Conservation (phyloP, 1,284 basidiomycete species). For the Athelia sp. region DNA sequence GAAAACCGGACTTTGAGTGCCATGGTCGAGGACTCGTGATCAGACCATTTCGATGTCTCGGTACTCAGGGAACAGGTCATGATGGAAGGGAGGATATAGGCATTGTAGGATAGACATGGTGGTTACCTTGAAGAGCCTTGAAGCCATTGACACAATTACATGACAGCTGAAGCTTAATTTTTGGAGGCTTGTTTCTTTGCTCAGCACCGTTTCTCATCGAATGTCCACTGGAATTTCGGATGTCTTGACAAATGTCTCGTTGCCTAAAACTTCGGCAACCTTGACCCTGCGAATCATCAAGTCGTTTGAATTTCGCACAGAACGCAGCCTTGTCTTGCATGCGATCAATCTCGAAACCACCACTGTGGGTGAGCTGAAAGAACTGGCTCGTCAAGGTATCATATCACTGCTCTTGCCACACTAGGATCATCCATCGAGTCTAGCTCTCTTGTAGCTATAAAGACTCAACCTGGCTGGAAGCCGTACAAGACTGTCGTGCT, state of each 20-base stretch:
- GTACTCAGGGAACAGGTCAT: no score
- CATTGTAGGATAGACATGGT: no score
- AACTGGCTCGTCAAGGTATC: conserved; percentile 59
- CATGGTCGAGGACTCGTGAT: no score
- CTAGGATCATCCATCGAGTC: conserved; percentile 7
- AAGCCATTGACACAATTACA: no score
- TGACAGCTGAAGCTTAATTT: no score
- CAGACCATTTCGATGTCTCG: no score
- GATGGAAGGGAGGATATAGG: no score
- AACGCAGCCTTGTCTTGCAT: conserved; percentile 83
- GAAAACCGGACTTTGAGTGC: no score
- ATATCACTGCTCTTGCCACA: conserved; percentile 3
- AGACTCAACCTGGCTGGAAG: conserved; percentile 78
- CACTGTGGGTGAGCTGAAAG: conserved; percentile 77
- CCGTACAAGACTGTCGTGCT: conserved; percentile 71
- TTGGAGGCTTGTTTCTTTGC: no score
- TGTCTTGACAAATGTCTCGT: conserved; percentile 58
- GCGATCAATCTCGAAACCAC: conserved; percentile 75
- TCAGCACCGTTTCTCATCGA: conserved; percentile 1
- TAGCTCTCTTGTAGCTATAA: conserved; percentile 46
- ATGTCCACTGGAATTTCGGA: conserved; percentile 44
- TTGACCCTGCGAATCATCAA: conserved; percentile 94
- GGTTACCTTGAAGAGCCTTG: no score
- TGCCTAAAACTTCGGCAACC: conserved; percentile 70
- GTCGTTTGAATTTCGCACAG: conserved; percentile 89